Base-by-base conservation (phyloP, 1,139 yeast species). In the Diutina sp. region DNA sequence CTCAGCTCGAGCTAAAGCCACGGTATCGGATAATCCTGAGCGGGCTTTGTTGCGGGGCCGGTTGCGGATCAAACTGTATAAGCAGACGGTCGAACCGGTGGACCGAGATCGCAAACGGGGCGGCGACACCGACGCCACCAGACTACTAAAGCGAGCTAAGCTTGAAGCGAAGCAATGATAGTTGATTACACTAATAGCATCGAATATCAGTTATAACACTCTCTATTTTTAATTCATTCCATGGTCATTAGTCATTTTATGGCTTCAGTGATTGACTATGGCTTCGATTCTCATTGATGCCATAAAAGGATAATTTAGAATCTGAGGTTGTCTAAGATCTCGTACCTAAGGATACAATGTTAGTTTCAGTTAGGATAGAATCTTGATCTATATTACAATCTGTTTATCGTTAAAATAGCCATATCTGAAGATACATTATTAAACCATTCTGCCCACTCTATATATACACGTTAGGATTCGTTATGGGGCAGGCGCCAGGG, bases 1-100 rank as follows among this genome's bases (percentile, higher is more conserved):
- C 59, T 72, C 74, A 41, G 82, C 82, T 63, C 74, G 86, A 57
- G 83, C 91, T 35, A 76, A 82, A 51, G 78, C 79, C 51, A 80
- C 88, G 35, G 74, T 87, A 57, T 77, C 79, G 18, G 79, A 77
- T 52, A 79, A 79, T 61, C 82, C 95, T 0, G 80, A 82, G 54
- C 72, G 78, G 46, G 95, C 80, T 0, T 72, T 90, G 58, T 72
- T 87, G 47, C 85, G 79, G 63, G 96, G 96, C 0, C 75, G 89
- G 61, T 72, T 90, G 61, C 77, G 97, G 60, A 72, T 78, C 38
- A 80, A 82, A 63, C 82, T 90, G 59, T 84, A 83, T 65, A 86
- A 86, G 62, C 93, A 87, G 66, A 80, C 86, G 0, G 72, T 86
- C 6, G 73, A 73, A 54, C 68, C 41, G 5, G 41, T 35, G 2